These are phyloP conservation scores for Botrytis hyacinthi DNA, from an alignment of 2,329 filamentous ascomycete species.

Conservation along the genomic window DNA sequence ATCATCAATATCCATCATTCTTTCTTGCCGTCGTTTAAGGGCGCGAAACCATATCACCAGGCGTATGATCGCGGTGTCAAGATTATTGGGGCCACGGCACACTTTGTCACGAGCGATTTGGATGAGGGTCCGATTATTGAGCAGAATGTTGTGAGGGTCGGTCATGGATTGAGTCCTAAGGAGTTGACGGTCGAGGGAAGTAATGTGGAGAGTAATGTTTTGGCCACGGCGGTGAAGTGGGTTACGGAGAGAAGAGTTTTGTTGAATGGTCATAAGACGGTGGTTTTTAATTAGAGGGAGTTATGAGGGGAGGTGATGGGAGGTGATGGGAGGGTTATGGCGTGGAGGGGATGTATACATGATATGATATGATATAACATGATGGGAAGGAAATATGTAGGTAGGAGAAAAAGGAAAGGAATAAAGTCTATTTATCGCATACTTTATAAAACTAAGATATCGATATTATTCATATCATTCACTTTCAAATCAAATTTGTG, in stretches of 20 bases:
- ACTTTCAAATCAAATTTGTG: neutral
- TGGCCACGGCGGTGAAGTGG: constrained; percentile 81
- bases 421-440: neutral
- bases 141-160: constrained; percentile 74
- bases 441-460: neutral
- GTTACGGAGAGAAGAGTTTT: constrained; percentile 76
- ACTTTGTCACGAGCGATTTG: constrained; percentile 81
- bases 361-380: neutral
- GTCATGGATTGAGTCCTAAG: constrained; percentile 74
- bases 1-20: constrained; percentile 94
- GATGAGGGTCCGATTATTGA: constrained; percentile 89
- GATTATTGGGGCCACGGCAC: constrained; percentile 82
- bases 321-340: neutral
- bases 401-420: neutral
- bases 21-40: constrained; percentile 85
- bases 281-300: constrained; percentile 57
- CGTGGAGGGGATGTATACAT: neutral
- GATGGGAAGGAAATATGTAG: neutral
- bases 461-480: neutral
- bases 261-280: constrained; percentile 75
- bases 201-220: constrained; percentile 79
- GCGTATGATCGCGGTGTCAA: constrained; percentile 84
- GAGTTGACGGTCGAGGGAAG: constrained; percentile 76
- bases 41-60: constrained; percentile 84
- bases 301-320: too few relatives aligned